Conservation (phyloP, 2,329 filamentous ascomycete genomes). For the Dactylellina parvicollis region DNA sequence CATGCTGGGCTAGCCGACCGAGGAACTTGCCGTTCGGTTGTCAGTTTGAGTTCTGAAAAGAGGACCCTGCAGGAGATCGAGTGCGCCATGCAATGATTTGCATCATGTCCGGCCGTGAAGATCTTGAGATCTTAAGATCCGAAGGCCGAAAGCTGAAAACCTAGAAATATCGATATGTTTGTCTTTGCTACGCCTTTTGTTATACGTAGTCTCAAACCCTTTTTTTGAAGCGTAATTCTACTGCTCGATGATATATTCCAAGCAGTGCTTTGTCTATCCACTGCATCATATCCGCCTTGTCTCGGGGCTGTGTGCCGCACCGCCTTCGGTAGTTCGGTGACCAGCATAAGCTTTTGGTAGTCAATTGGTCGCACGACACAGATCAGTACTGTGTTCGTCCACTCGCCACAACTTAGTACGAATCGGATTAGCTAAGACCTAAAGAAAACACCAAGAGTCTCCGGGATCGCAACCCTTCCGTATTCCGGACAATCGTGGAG, state of each 20-base stretch:
- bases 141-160: background rate
- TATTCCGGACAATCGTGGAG: conserved; percentile 32
- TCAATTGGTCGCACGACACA: background rate
- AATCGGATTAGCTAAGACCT: too few relatives aligned
- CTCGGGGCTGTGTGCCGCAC: conserved; percentile 4
- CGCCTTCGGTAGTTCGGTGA: conserved; percentile 28
- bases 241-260: background rate
- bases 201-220: too few relatives aligned
- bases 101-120: background rate
- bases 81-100: background rate
- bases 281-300: conserved; percentile 17
- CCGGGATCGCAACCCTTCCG: conserved; percentile 19
- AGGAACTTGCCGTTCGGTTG: too few relatives aligned
- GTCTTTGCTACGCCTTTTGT: background rate
- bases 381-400: background rate
- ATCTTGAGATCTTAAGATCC: background rate
- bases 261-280: background rate
- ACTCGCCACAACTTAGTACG: background rate
- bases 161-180: background rate
- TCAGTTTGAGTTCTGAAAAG: background rate
- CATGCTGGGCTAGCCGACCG: too few relatives aligned
- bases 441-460: conserved; percentile 1
- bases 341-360: conserved; percentile 6
- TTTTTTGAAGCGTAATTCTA: background rate
- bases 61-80: background rate